Evolutionary conservation across 177 flowering plant genomes (phyloP).

Genomic region (Vitis hybrid): DNA sequence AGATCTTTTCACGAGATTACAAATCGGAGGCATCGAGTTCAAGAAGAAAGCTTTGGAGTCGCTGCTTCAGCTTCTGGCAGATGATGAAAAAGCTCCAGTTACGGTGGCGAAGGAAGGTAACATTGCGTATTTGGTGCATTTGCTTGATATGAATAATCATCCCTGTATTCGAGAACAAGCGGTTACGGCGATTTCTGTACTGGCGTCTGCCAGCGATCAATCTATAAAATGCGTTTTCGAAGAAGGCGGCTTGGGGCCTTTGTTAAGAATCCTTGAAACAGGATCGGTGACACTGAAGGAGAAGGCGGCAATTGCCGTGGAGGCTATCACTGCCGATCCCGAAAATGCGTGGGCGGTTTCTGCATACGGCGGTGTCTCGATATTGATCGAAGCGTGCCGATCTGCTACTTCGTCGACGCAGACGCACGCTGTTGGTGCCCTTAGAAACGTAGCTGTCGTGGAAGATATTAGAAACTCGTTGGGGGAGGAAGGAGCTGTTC

Average conservation of each 20-base stretch:
- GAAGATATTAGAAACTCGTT: constrained; percentile 52
- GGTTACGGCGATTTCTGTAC: constrained; percentile 42
- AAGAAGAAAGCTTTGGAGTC: constrained; percentile 71
- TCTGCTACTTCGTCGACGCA: constrained; percentile 54
- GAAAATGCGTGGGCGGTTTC: constrained; percentile 85
- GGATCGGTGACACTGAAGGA: constrained; percentile 50
- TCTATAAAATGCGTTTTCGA: constrained; percentile 57
- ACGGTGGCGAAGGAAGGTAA: constrained; percentile 65
- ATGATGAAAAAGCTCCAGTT: constrained; percentile 45
- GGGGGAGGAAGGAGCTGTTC: constrained; percentile 64
- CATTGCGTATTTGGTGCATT: constrained; percentile 44
- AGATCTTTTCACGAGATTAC: constrained; percentile 69
- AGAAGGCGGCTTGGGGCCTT: constrained; percentile 75
- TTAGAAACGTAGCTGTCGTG: constrained; percentile 47
- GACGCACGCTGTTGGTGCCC: constrained; percentile 52
- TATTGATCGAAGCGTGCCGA: constrained; percentile 59
- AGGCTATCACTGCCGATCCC: constrained; percentile 65
- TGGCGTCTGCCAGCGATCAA: constrained; percentile 43
- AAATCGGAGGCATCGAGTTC: constrained; percentile 77
- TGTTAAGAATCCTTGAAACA: constrained; percentile 61
- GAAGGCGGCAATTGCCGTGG: constrained; percentile 63
- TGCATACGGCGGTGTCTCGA: constrained; percentile 74
- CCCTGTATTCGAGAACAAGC: constrained; percentile 54
- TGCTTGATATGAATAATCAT: constrained; percentile 48
- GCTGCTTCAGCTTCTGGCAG: constrained; percentile 43